Percentiles rank a stretch among this genome's conserved stretches.
Conservation (phyloP, 163 green algal genomes). For the Trebouxiophyceae sp. region DNA sequence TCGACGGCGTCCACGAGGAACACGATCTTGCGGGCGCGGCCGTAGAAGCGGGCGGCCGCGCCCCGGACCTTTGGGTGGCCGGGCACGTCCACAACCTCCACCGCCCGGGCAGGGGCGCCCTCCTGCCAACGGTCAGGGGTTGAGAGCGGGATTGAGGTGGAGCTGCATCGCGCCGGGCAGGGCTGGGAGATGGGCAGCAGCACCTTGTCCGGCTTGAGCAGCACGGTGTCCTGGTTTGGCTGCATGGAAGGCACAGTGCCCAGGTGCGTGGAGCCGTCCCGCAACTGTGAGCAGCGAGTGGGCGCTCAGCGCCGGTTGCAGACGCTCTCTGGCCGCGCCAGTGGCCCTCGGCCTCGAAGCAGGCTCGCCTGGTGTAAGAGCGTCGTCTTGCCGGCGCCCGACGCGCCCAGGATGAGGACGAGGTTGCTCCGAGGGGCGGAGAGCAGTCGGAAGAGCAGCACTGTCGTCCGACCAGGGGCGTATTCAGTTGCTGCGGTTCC, state of each 20-base stretch:
- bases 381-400: conserved; percentile 41
- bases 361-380: conserved; percentile 25
- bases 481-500: not conserved
- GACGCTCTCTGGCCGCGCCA: not conserved
- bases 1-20: conserved; percentile 64
- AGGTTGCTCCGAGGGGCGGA: conserved; percentile 1
- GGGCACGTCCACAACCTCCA: conserved; percentile 60
- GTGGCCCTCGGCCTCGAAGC: no score
- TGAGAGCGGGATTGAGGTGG: not conserved
- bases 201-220: not conserved
- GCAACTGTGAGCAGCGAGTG: conserved; percentile 25
- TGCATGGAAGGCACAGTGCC: conserved; percentile 71
- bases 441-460: not conserved
- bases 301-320: not conserved
- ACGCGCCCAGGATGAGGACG: conserved; percentile 39
- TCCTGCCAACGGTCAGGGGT: not conserved
- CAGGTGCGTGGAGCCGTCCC: conserved; percentile 32
- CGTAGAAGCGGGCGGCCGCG: conserved; percentile 16
- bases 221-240: conserved; percentile 29
- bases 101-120: conserved; percentile 5
- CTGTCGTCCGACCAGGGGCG: not conserved
- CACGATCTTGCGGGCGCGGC: conserved; percentile 29
- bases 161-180: not conserved
- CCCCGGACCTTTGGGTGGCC: conserved; percentile 50
- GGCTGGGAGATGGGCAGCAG: not conserved